Base-by-base conservation (phyloP, 768 basidiomycete genomes). In the Lentinula sp. region DNA sequence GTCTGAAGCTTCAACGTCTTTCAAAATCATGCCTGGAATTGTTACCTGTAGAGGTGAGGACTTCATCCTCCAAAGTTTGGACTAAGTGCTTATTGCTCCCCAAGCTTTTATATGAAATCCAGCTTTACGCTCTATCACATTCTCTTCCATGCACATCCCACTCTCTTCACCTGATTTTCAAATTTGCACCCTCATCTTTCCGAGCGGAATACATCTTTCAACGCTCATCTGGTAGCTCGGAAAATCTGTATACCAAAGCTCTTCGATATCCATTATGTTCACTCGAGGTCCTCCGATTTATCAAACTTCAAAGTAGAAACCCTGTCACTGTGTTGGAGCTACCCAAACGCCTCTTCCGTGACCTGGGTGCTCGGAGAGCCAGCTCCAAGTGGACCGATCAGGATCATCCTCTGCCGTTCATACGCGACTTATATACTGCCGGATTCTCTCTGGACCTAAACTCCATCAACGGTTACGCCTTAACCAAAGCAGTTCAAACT, bases 81-180 rank as follows among this genome's bases (percentile, higher is more conserved):
- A 56, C 4, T 0, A 20, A 20, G 12, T 1, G 2, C 28, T 8
- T 7, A 45, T n/a, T 28, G 6, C 3, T 49, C 12, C 15, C 16
- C n/a, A 7, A 95, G 94, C 79, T 98, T 8, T 72, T 95, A 0
- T 87, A 89, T 66, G 84, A 93, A 60, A 80, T 96, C 13, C 89
- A 94, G 65, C 79, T 90, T 16, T 78, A 78, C 64, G 85, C 92
- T 0, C 73, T 85, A 6, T 92, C 90, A 3, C 76, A 82, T 16
- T 66, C 74, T 39, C 74, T 97, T 7, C 92, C 93, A 0, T 72
- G 72, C 55, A 74, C 82, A 36, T 90, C 82, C 63, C 81, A 73
- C 62, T 71, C 77, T 42, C 70, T 95, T 18, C 70, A 83, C 62
- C 45, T 69, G 13, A 74, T 88, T 13, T 89, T 88, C 74, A 71